phyloP scores from a whole-genome alignment of 306 rosid genomes.

The Dryas alaskensis region DNA sequence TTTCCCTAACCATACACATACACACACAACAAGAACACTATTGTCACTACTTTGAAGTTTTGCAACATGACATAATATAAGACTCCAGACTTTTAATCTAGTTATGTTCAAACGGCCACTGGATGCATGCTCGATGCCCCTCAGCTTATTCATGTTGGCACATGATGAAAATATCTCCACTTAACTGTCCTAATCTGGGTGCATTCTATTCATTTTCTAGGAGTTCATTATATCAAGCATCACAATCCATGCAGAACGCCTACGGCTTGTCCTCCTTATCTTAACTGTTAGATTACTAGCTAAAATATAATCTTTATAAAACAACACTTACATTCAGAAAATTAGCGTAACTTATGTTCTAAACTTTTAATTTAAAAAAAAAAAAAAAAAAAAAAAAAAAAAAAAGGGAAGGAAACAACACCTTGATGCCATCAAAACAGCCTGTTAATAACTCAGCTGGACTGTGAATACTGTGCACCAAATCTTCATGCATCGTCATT shows the following conservation, averaged over 20 bases:
- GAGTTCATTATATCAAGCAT: no score
- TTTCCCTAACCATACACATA: background rate
- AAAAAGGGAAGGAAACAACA: slow-evolving; percentile 12
- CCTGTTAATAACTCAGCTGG: slow-evolving; percentile 87
- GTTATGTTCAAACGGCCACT: no score
- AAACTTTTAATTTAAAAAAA: background rate
- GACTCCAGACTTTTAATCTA: no score
- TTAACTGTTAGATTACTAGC: background rate
- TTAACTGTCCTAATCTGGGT: no score
- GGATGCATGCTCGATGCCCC: no score
- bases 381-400: background rate
- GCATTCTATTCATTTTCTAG: no score
- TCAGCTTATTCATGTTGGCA: no score
- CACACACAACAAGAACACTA: background rate
- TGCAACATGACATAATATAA: no score
- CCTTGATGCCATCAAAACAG: slow-evolving; percentile 68
- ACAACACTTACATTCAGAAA: background rate
- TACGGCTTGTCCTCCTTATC: background rate
- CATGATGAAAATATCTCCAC: no score
- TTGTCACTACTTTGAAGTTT: background rate
- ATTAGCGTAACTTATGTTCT: background rate
- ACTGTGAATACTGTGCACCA: slow-evolving; percentile 35
- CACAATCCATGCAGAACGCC: background rate
- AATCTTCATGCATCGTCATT: slow-evolving; percentile 61
- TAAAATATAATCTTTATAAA: background rate